Conservation (phyloP, 306 rosid species). For the Pterocarpus santalinus region DNA sequence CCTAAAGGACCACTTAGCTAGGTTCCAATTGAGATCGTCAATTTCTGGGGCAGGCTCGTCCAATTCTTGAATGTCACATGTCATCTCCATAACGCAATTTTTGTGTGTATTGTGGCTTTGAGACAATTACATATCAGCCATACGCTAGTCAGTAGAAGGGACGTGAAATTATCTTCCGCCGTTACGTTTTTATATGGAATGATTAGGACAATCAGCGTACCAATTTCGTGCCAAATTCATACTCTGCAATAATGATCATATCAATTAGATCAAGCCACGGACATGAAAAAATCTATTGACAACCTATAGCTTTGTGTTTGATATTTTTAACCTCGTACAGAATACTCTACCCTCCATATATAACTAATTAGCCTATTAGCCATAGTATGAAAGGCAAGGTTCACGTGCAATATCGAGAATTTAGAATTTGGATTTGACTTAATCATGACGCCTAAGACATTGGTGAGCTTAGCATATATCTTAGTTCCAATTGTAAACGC, state of each 20-base stretch:
- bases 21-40: too few species aligned
- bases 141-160: too few species aligned
- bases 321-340: not conserved
- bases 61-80: too few species aligned
- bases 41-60: too few species aligned
- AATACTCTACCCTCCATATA: not conserved
- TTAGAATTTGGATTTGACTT: not conserved
- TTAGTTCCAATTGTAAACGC: not conserved
- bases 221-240: constrained; percentile 13
- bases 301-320: too few species aligned
- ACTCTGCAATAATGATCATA: not conserved
- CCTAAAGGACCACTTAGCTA: too few species aligned
- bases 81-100: too few species aligned
- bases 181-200: not conserved
- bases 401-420: not conserved
- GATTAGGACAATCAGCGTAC: not conserved
- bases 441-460: not conserved
- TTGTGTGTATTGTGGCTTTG: too few species aligned
- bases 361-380: not conserved
- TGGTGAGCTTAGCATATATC: not conserved
- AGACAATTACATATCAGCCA: too few species aligned
- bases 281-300: too few species aligned
- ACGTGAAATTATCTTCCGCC: not conserved
- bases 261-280: too few species aligned
- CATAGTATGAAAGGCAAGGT: not conserved